These are phyloP conservation scores for Monilinia polystroma DNA, from an alignment of 2,329 filamentous ascomycete genomes.

Conservation along the genomic window DNA sequence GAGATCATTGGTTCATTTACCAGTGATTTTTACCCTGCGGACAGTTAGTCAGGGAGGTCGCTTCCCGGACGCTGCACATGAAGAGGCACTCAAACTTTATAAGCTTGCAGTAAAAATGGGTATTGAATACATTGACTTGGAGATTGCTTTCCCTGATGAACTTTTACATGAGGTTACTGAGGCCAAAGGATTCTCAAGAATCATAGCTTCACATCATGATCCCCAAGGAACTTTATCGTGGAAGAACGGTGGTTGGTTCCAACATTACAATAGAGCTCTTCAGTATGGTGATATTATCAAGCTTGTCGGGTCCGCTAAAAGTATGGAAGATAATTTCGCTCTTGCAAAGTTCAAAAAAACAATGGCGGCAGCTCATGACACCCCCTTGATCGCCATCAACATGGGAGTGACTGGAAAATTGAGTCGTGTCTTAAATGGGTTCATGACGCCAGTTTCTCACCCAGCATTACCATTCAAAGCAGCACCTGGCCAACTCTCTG, in stretches of 20 bases:
- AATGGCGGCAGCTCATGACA: constrained; percentile 69
- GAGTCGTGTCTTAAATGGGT: constrained; percentile 84
- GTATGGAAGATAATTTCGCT: constrained; percentile 81
- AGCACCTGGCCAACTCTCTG: constrained; percentile 89
- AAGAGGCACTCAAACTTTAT: constrained; percentile 75
- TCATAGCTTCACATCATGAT: constrained; percentile 97
- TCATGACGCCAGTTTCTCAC: constrained; percentile 94
- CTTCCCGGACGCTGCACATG: constrained; percentile 74
- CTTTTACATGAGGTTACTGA: constrained; percentile 68
- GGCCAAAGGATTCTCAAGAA: constrained; percentile 67
- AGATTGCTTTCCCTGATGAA: constrained; percentile 80
- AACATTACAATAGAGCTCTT: constrained; percentile 84
- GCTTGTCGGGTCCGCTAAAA: constrained; percentile 77
- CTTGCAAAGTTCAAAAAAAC: constrained; percentile 77
- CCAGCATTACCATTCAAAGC: constrained; percentile 87
- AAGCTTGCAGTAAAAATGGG: constrained; percentile 76
- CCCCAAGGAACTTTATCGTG: constrained; percentile 76
- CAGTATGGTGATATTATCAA: constrained; percentile 94
- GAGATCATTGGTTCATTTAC: constrained; percentile 68
- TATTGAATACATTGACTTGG: constrained; percentile 89
- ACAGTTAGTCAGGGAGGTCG: constrained; percentile 82
- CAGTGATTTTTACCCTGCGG: constrained; percentile 89
- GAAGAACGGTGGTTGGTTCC: constrained; percentile 89
- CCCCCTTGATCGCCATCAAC: constrained; percentile 92
- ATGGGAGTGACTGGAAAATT: constrained; percentile 89